Base-by-base conservation (phyloP, 2,329 filamentous ascomycete genomes). In the Whalleya microplaca region DNA sequence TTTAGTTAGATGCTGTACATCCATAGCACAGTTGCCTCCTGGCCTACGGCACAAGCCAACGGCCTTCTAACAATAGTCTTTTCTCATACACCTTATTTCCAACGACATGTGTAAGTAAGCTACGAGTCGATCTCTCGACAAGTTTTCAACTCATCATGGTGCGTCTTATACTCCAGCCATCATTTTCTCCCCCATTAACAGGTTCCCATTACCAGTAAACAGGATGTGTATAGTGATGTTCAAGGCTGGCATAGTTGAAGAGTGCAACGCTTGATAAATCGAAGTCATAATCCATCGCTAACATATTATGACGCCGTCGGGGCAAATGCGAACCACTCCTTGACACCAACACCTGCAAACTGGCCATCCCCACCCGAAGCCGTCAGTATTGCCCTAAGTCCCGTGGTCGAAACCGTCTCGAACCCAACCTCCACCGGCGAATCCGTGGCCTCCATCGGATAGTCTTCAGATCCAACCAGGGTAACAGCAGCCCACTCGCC, bases 401-500 rank as follows among this genome's bases (percentile, higher is more conserved):
- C 49, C 42, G 63, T 70, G 8, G 71, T 72, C n/a, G 62, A 54
- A 3, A 69, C 50, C 0, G 60, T 64, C 10, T 61, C 40, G 27
- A 73, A 72, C 23, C 58, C 56, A 8, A 72, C 66, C 60, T 73
- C 70, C 1, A 50, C 45, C 12, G 71, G 69, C 10, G 53, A 52
- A 27, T 70, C 61, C 12, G 64, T 69, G 4, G 65, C 67, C 14
- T 53, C 61, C 1, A 65, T 65, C 2, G 66, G 66, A 48, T 71
- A 73, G 1, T 56, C 59, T 14, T 58, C 55, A 12, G 49, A 56
- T 2, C 59, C 63, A n/a, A 55, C 55, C 2, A 69, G 63, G n/a
- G 54, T 56, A 1, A 71, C 65, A 1, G 56, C 53, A 10, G 64
- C 56, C 66, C 66, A 70, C 18, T 50, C 51, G 20, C 58, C 66